phyloP scores from a whole-genome alignment of 1,139 yeast genomes.

The Saccharomycopsis hybrid region DNA sequence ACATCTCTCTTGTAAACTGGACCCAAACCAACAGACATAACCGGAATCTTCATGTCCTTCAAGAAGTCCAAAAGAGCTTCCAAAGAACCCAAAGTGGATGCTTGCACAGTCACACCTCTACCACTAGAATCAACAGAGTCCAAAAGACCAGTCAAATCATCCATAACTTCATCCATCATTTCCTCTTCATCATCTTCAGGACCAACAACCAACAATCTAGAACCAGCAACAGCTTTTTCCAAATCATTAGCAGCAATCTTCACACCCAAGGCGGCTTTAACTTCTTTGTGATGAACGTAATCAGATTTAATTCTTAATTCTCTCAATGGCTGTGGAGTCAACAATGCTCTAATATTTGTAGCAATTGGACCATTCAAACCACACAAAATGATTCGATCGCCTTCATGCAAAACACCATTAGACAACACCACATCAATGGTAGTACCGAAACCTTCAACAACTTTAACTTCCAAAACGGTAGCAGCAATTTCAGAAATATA shows the following conservation, averaged over 20 bases:
- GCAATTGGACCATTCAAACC: constrained; percentile 99
- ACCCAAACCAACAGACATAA: constrained; percentile 95
- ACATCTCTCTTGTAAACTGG: constrained; percentile 98
- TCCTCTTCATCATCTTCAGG: constrained; percentile 98
- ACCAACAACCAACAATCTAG: constrained; percentile 89
- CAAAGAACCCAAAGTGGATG: constrained; percentile 94
- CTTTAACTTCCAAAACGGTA: constrained; percentile 95
- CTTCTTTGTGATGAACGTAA: constrained; percentile 93
- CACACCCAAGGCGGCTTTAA: constrained; percentile 98
- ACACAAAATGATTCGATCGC: constrained; percentile 91
- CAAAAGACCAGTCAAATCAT: constrained; percentile 88
- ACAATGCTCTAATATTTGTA: constrained; percentile 90
- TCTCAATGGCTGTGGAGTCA: constrained; percentile 96
- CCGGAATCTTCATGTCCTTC: constrained; percentile 98
- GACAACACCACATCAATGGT: constrained; percentile 96
- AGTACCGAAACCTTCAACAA: constrained; percentile 97
- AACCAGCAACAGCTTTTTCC: constrained; percentile 99
- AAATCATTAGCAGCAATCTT: constrained; percentile 96
- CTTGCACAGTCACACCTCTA: constrained; percentile 96
- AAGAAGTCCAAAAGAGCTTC: constrained; percentile 96
- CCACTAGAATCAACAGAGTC: constrained; percentile 95
- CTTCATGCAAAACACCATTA: constrained; percentile 89
- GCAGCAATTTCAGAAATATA: constrained; percentile 91
- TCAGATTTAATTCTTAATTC: constrained; percentile 94
- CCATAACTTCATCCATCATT: constrained; percentile 97